Percentiles rank a stretch among this genome's conserved stretches.
Evolutionary conservation across 176 grass and related monocot species (phyloP).

Genomic region (Eleusine coracana): DNA sequence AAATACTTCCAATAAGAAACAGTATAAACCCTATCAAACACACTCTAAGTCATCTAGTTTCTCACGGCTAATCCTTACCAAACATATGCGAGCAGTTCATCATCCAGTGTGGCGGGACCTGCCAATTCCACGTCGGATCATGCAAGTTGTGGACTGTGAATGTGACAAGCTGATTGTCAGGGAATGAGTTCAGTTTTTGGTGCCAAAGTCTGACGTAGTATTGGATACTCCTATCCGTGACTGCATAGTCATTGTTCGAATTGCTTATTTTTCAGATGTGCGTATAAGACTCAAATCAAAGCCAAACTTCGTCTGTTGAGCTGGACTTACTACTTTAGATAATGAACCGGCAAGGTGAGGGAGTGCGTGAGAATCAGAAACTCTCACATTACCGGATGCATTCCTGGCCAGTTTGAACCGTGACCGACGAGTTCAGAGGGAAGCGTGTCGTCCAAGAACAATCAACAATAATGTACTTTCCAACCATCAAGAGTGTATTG

Average conservation of each 20-base stretch:
- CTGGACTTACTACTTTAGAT: neutral
- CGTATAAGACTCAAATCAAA: neutral
- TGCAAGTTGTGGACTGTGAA: constrained; percentile 4
- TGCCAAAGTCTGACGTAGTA: constrained; percentile 8
- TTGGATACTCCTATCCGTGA: neutral
- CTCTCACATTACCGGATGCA: neutral
- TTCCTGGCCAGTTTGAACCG: neutral
- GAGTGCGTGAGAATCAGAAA: neutral
- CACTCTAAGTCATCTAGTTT: neutral
- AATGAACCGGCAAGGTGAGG: neutral
- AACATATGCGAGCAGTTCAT: neutral
- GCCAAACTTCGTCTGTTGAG: constrained; percentile 3
- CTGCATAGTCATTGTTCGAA: neutral
- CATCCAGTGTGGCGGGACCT: constrained; percentile 10
- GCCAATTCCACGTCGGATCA: neutral
- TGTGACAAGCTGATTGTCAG: neutral
- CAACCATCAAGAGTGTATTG: too few relatives aligned
- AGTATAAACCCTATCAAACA: too few relatives aligned
- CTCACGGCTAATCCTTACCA: neutral
- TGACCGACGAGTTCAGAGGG: neutral
- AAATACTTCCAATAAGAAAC: too few relatives aligned
- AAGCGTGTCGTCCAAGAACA: neutral
- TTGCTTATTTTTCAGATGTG: neutral
- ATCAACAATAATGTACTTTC: neutral
- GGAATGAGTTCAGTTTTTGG: neutral